These are phyloP conservation scores for Opeltia flavorubescens DNA, from an alignment of 495 filamentous ascomycete species.

Conservation along the genomic window DNA sequence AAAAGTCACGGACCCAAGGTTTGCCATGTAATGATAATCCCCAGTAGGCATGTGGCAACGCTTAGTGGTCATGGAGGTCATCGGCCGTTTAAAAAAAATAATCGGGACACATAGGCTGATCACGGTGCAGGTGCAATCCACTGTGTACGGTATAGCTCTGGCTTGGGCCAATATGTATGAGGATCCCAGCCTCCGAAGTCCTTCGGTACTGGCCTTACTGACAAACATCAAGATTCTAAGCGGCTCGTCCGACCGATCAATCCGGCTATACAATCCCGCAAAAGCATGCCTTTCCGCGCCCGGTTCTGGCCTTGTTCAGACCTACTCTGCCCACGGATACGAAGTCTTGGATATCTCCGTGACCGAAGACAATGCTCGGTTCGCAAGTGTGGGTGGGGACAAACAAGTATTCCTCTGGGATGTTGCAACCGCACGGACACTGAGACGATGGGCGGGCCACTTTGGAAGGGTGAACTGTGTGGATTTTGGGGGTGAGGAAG, in stretches of 20 bases:
- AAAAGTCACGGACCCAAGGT: too few species aligned
- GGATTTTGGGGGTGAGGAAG: slow-evolving; percentile 58
- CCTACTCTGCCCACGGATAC: slow-evolving; percentile 81
- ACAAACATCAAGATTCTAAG: slow-evolving; percentile 29
- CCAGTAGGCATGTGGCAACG: slow-evolving; percentile 10
- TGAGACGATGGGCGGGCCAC: slow-evolving; percentile 64
- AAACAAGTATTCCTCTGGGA: slow-evolving; percentile 88
- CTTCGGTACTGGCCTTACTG: slow-evolving; percentile 1
- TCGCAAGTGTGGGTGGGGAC: slow-evolving; percentile 76
- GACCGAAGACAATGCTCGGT: slow-evolving; percentile 60
- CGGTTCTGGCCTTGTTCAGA: slow-evolving; percentile 52
- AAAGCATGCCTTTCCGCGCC: slow-evolving; percentile 22
- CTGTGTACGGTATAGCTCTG: slow-evolving; percentile 55
- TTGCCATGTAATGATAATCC: slow-evolving; percentile 14
- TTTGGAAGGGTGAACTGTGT: slow-evolving; percentile 60
- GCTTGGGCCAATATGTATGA: slow-evolving; percentile 48
- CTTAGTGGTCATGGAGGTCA: slow-evolving; percentile 12
- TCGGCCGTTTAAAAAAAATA: slow-evolving; percentile 3
- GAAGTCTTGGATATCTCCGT: slow-evolving; percentile 71
- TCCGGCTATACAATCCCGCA: slow-evolving; percentile 54
- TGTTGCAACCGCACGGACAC: slow-evolving; percentile 59
- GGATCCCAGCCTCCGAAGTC: neutral
- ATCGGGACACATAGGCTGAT: neutral
- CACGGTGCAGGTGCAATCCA: slow-evolving; percentile 59
- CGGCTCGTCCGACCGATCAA: slow-evolving; percentile 70